Percentiles rank a stretch among this genome's conserved stretches.
phyloP scores from a whole-genome alignment of 176 grass and related monocot genomes.

The Melocanna baccifera region DNA sequence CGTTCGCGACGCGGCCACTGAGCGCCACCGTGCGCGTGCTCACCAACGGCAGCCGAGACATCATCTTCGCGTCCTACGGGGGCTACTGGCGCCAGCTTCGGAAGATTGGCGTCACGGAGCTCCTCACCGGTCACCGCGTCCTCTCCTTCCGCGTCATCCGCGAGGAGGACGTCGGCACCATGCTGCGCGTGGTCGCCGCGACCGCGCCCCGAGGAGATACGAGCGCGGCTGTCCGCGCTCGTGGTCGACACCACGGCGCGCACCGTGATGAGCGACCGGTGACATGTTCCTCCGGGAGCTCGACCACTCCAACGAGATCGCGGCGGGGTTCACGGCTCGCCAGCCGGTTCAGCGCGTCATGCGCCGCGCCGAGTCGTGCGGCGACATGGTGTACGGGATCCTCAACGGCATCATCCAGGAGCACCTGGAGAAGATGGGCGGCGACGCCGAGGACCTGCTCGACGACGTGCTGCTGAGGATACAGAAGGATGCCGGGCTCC shows the following conservation, averaged over 20 bases:
- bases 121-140: conserved; percentile 53
- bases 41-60: conserved; percentile 33
- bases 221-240: conserved; percentile 33
- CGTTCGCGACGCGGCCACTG: conserved; percentile 48
- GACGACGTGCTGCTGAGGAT: conserved; percentile 38
- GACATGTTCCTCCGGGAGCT: conserved; percentile 38
- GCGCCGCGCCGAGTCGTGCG: conserved; percentile 26
- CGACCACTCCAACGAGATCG: not conserved
- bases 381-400: conserved; percentile 36
- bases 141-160: conserved; percentile 42
- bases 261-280: conserved; percentile 49
- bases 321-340: conserved; percentile 35
- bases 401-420: conserved; percentile 55
- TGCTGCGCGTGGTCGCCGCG: not conserved
- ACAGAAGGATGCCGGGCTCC: conserved; percentile 5
- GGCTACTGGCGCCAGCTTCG: conserved; percentile 64
- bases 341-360: conserved; percentile 26
- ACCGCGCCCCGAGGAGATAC: conserved; percentile 24
- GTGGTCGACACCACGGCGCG: conserved; percentile 31
- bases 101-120: conserved; percentile 50
- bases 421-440: conserved; percentile 30
- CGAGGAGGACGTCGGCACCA: conserved; percentile 45
- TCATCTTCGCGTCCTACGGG: conserved; percentile 62
- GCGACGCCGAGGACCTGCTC: conserved; percentile 27
- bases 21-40: conserved; percentile 39